Evolutionary conservation across 1,284 basidiomycete genomes (phyloP), one percentile per base, ranked within the genome.

Genomic region (Leccinum pachyderme): DNA sequence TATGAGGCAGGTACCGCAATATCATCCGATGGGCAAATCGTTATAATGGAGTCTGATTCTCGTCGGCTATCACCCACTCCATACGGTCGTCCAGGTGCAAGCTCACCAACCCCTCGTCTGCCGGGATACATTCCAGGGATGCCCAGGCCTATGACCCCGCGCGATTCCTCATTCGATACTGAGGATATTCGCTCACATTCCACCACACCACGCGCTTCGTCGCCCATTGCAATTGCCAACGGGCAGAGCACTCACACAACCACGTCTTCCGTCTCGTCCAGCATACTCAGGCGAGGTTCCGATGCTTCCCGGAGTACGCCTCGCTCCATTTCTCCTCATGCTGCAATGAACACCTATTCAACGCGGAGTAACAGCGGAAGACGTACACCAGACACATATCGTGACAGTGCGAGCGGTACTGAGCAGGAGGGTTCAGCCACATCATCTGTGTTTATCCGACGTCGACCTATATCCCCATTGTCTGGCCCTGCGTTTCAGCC

Each of bases 81-180:
- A 7, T 68, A 72, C 51, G 70, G 74, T 57, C 73, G 72, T 56
- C 73, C 75, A 37, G 73, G 73, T 29, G 73, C 75, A 25, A 72
- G 72, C 32, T 81, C 80, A 35, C 87, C 87, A 51, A 78, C 81
- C 3, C 84, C 83, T 53, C 82, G 81, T 22, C 66, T 89, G 24
- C 89, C 89, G 52, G 89, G 90, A n/a, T 92, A 92, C 71, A 84
- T 91, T 55, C 89, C 89, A 35, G 89, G 90, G 5, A 92, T 92
- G 90, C 87, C 87, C 32, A 77, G 89, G 47, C 90, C 90, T 12
- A 90, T 91, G 84, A 92, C 90, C 9, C 89, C 89, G 24, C 82
- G 82, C 56, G 86, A 89, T 58, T 71, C 71, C 5, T 65, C 71
- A 25, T 73, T 81, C 48, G 89, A 89, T 52, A 66, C 78, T 43